Evolutionary conservation across 371 early-diverging fungal genomes (phyloP), one percentile per base, ranked within the genome.

Genomic region (Umbelopsis sp.): DNA sequence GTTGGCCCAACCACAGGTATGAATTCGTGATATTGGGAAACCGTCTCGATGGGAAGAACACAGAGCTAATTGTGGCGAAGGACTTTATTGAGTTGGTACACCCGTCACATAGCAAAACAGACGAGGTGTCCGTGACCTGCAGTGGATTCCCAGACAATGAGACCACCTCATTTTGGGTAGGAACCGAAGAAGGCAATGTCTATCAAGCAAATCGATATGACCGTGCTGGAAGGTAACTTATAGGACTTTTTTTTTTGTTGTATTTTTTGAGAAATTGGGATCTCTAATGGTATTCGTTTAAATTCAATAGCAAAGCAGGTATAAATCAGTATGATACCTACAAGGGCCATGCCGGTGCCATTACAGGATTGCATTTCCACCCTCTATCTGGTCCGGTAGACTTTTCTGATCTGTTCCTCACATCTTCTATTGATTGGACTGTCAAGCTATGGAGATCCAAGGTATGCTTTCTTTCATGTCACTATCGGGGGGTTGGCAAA

Each of bases 131-230:
- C 0, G 89, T 96, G 14, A 97, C 99, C 0, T 83, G 90, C 32
- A 73, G 96, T 50, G 96, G 90, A 41, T 96, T 97, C 84, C 95
- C 96, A 18, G 90, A 91, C 71, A 93, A 92, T 73, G 99, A 99
- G 75, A 93, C 95, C 3, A 84, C 95, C 3, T 88, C 93, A 0
- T 97, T 96, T 74, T 93, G 93, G 90, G 93, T 94, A n/a, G 99
- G 99, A 38, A 97, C 97, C 0, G 97, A 97, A 73, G 97, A 97
- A 71, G 98, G 99, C 63, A 86, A 81, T 70, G 84, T 96, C 0
- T 96, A 95, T 73, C 96, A 95, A 74, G 97, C 92, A 24, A 95
- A 94, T 78, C 88, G 97, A 64, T 94, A 93, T 78, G 98, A 94
- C 65, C 88, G 96, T 32, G 97, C 99, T 45, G 97, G 95, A 78